phyloP scores from a whole-genome alignment of 1,284 basidiomycete species.

The Hortiboletus rubellus region DNA sequence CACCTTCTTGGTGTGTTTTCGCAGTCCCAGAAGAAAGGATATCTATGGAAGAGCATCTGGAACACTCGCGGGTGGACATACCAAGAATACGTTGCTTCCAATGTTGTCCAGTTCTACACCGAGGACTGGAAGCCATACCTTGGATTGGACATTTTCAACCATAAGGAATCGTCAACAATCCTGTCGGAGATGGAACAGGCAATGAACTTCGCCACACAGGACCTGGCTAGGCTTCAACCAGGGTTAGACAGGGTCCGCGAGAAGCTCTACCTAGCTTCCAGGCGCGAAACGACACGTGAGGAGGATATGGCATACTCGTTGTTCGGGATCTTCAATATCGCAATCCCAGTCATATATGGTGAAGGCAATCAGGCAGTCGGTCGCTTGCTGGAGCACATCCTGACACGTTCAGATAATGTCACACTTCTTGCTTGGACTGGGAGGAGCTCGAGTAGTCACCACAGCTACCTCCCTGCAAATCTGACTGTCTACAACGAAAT shows the following conservation, averaged over 20 bases:
- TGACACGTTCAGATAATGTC: conserved; percentile 8
- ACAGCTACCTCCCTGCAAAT: conserved; percentile 13
- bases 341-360: conserved; percentile 10
- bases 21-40: background rate
- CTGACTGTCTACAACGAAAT: conserved; percentile 9
- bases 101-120: conserved; percentile 10
- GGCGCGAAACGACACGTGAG: conserved; percentile 4
- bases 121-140: conserved; percentile 20
- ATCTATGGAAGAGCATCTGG: background rate
- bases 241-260: conserved; percentile 7
- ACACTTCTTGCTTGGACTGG: conserved; percentile 21
- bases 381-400: conserved; percentile 14
- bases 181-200: conserved; percentile 8
- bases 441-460: background rate
- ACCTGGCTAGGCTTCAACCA: conserved; percentile 2
- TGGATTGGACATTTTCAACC: conserved; percentile 6
- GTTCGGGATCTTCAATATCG: conserved; percentile 14
- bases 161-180: conserved; percentile 6
- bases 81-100: conserved; percentile 12
- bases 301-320: conserved; percentile 19
- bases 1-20: background rate
- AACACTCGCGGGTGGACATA: conserved; percentile 14
- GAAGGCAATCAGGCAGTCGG: conserved; percentile 12
- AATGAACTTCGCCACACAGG: background rate
- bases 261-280: conserved; percentile 18